A percentile compares a stretch with the other conserved stretches of the same genome.
Evolutionary conservation across 352 stramenopile species (phyloP).

Genomic region (Phytophthora pseudosyringae): DNA sequence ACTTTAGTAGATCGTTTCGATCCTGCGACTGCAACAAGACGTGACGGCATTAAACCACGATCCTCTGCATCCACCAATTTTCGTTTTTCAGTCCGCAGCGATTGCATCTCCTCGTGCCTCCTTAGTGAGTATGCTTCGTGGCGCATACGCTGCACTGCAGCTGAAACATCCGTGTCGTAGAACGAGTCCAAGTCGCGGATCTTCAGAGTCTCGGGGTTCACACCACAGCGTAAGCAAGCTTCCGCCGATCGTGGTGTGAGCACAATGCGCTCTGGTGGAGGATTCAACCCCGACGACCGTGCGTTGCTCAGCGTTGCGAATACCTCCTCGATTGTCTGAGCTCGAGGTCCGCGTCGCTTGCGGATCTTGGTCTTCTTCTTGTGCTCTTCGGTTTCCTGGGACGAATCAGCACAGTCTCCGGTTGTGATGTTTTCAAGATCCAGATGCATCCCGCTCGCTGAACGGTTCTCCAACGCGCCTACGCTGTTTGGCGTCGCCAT

Average conservation of each 20-base stretch:
- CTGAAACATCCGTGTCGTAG: conserved; percentile 79
- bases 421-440: conserved; percentile 36
- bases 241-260: conserved; percentile 91
- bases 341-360: conserved; percentile 63
- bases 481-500: conserved; percentile 17
- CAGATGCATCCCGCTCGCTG: conserved; percentile 32
- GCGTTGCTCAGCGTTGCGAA: conserved; percentile 80
- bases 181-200: conserved; percentile 94
- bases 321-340: conserved; percentile 79
- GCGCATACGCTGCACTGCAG: conserved; percentile 90
- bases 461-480: not conserved
- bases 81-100: conserved; percentile 81
- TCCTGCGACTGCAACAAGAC: conserved; percentile 11
- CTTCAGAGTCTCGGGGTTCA: conserved; percentile 93
- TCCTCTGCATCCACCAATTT: conserved; percentile 65
- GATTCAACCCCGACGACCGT: conserved; percentile 73
- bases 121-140: conserved; percentile 93
- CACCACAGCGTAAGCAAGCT: conserved; percentile 88
- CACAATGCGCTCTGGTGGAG: conserved; percentile 75
- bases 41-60: conserved; percentile 6
- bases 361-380: conserved; percentile 62
- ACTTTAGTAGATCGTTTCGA: conserved; percentile 24
- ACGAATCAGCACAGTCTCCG: not conserved
- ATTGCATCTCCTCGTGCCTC: conserved; percentile 92
- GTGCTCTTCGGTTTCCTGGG: conserved; percentile 15